Base-by-base conservation (phyloP, 139 green algal genomes). In the Haematococcus lacustris region DNA sequence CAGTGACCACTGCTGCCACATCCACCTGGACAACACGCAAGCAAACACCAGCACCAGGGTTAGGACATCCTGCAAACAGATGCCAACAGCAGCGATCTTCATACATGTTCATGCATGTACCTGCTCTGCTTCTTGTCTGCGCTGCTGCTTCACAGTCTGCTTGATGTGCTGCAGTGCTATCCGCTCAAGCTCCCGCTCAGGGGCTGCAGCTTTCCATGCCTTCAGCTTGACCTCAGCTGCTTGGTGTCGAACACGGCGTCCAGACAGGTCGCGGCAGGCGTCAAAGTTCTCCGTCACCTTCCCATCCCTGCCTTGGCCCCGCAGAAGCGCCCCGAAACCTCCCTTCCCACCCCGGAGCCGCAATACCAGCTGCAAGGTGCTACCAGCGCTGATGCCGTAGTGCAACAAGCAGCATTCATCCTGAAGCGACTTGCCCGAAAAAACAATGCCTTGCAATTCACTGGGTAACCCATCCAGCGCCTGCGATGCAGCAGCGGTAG, bases 321-420 rank as follows among this genome's bases (percentile, higher is more conserved):
- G 85, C 68, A 98, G 85, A 77, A 96, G 77, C 1, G 94, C 90
- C 0, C 94, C 94, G 80, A 98, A 98, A 41, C 94, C 94, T 9
- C 94, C 94, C 82, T 98, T 94, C 50, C 89, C 89, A 64, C 89
- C 89, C 9, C 60, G 57, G 17, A 94, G 81, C 3, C 85, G 70
- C 13, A 89, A 70, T 39, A 88, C 69, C 7, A 92, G 51, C 47
- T 84, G 71, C 13, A 92, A 26, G 0, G 78, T 87, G 71, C 73
- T 77, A 35, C 51, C 59, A 1, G 35, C 30, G 13, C 21, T 7
- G 23, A 82, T 74, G 2, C 43, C 73, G 30, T 76, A 86, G 4
- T 40, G 43, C 0, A 23, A 25, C 13, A 86, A 32, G 47, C 33
- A 51, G n/a, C 61, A 38, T 41, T 81, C 74, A 26, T 84, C 79